Evolutionary conservation across 805 yeast genomes (phyloP).

Genomic region (Yarrowia divulgata): DNA sequence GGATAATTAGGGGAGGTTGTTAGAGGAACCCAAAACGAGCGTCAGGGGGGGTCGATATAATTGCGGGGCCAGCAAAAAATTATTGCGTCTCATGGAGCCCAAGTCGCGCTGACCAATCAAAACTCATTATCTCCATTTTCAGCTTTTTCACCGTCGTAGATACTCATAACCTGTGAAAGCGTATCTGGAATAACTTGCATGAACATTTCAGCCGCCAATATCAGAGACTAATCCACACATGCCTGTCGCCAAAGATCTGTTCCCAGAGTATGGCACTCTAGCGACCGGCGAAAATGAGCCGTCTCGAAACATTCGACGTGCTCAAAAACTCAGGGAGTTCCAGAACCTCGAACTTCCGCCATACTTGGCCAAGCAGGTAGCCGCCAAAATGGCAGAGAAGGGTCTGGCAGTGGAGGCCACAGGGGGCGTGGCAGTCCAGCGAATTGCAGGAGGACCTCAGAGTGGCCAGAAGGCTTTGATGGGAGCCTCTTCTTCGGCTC

Average conservation of each 20-base stretch:
- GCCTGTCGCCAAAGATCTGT: conserved; percentile 25
- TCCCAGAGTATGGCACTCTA: conserved; percentile 33
- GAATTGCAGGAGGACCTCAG: conserved; percentile 30
- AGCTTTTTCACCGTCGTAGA: background rate
- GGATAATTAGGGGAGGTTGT: background rate
- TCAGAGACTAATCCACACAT: conserved; percentile 9
- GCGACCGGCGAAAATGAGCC: conserved; percentile 28
- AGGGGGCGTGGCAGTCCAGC: conserved; percentile 25
- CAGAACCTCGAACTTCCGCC: conserved; percentile 38
- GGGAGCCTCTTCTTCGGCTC: conserved; percentile 25
- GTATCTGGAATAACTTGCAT: conserved; percentile 12
- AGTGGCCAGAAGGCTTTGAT: conserved; percentile 8
- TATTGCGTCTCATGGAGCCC: too few relatives aligned
- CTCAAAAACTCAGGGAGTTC: conserved; percentile 33
- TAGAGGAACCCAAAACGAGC: background rate
- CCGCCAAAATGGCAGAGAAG: conserved; percentile 39
- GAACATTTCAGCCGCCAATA: conserved; percentile 7
- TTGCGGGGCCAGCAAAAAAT: too few relatives aligned
- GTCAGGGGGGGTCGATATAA: background rate
- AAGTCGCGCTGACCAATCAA: background rate
- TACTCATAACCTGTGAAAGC: conserved; percentile 23
- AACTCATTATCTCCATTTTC: background rate
- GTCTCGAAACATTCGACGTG: conserved; percentile 13
- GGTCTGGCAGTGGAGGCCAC: conserved; percentile 32
- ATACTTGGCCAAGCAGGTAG: conserved; percentile 36